Conservation (phyloP, 176 grass and related monocot species). For the Carex pumila region DNA sequence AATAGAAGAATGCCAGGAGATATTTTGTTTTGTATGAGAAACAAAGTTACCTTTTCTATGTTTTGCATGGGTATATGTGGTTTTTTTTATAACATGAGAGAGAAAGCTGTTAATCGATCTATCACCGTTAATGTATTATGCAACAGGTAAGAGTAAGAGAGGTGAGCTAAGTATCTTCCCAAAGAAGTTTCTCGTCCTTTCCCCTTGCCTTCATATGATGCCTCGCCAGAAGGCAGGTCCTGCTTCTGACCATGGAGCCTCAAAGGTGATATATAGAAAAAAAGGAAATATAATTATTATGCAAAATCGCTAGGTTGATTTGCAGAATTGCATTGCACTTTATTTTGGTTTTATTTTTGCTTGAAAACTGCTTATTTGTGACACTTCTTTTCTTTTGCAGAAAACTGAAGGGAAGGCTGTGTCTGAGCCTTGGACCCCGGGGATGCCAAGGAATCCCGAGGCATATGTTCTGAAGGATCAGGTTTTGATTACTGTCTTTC, state of each 20-base stretch:
- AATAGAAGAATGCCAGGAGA: background rate
- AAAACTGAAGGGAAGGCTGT: conserved; percentile 53
- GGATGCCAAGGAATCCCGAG: conserved; percentile 87
- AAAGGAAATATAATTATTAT: background rate
- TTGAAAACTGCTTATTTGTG: background rate
- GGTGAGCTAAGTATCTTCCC: conserved; percentile 95
- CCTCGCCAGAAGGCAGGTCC: conserved; percentile 49
- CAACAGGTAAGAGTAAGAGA: conserved; percentile 86
- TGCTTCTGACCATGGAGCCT: background rate
- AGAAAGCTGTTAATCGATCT: background rate
- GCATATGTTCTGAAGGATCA: conserved; percentile 92
- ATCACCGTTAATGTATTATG: conserved; percentile 24
- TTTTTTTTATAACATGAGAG: too few species aligned
- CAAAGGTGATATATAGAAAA: background rate
- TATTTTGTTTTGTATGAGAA: background rate
- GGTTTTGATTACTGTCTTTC: conserved; percentile 31
- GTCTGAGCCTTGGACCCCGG: conserved; percentile 44
- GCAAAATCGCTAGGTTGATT: background rate
- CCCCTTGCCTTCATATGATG: conserved; percentile 97
- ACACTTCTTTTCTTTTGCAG: conserved; percentile 29
- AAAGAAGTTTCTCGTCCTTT: conserved; percentile 58
- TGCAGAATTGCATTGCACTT: background rate
- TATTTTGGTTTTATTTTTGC: background rate
- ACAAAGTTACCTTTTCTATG: too few species aligned
- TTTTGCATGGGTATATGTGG: too few species aligned